Base-by-base conservation (phyloP, 2,329 filamentous ascomycete genomes). In the Alternaria postmessia region DNA sequence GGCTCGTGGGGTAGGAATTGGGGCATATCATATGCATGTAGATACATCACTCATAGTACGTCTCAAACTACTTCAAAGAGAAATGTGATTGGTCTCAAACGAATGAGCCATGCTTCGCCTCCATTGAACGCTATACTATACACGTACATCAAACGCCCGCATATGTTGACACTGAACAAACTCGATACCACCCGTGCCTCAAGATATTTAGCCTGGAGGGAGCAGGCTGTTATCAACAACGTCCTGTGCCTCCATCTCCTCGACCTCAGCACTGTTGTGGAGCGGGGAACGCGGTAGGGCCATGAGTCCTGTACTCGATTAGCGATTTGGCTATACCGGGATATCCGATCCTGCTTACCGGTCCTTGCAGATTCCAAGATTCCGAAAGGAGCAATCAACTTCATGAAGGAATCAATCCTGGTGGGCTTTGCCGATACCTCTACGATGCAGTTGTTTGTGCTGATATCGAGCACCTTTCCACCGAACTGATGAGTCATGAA, bases 401-500 rank as follows among this genome's bases (percentile, higher is more conserved):
- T 99, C 82, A 99, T 90, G 85, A 97, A 99, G 2, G 93, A 96
- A 81, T 99, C 93, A 76, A 99, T 97, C 81, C 95, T 90, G 63
- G 85, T 88, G 36, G 93, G 94, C 82, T 99, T 99, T 61, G 95
- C 95, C 54, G 93, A 97, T 7, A 99, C 81, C 81, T 99, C 95
- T 61, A 99, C 94, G 79, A 98, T 98, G 82, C 95, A 98, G 83
- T 96, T 98, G 81, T 92, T 97, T 54, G 92, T 97, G 84, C 93
- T 97, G 73, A 99, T 98, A 80, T 99, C 95, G 72, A 99, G 81
- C 26, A 99, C 92, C 83, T 99, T 99, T 66, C 95, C 95, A 58
- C 94, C 94, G 74, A 99, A 99, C 76, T 99, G 95, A 82, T 99
- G 95, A 18, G 94, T 90, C 77, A 99, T 89, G 81, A 96, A 95